Evolutionary conservation across 805 yeast genomes (phyloP).

Genomic region (Wickerhamiella sergipiensis): DNA sequence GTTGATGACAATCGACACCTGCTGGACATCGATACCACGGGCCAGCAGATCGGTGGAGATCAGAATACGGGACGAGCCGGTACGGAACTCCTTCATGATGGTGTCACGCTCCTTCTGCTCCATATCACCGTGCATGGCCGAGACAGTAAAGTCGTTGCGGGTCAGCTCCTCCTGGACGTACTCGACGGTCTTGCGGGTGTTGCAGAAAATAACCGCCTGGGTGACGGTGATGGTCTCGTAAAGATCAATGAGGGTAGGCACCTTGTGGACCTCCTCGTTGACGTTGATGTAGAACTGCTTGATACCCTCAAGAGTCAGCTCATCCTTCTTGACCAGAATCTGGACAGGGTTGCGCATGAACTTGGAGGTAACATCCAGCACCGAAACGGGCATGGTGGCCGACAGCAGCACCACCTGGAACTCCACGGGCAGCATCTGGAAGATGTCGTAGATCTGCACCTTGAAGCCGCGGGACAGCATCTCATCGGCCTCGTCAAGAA

Average conservation of each 20-base stretch:
- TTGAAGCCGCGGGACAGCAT: slow-evolving; percentile 86
- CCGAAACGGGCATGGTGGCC: slow-evolving; percentile 91
- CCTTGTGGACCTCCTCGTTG: slow-evolving; percentile 87
- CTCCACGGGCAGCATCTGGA: slow-evolving; percentile 71
- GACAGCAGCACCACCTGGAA: slow-evolving; percentile 91
- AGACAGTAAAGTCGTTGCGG: slow-evolving; percentile 76
- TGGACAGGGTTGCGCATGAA: slow-evolving; percentile 92
- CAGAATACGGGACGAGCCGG: slow-evolving; percentile 84
- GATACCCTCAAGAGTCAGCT: slow-evolving; percentile 88
- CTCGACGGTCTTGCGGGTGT: slow-evolving; percentile 89
- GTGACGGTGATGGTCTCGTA: slow-evolving; percentile 93
- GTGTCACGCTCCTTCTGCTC: slow-evolving; percentile 86
- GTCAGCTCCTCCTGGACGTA: slow-evolving; percentile 63
- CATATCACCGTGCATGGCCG: slow-evolving; percentile 94
- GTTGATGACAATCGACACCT: slow-evolving; percentile 87
- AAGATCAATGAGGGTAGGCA: slow-evolving; percentile 85
- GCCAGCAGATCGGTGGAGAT: slow-evolving; percentile 94
- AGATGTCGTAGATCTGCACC: slow-evolving; percentile 90
- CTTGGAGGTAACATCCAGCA: slow-evolving; percentile 76
- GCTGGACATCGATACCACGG: slow-evolving; percentile 96
- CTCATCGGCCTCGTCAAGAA: slow-evolving; percentile 98
- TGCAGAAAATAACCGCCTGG: slow-evolving; percentile 96
- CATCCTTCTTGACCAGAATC: slow-evolving; percentile 89
- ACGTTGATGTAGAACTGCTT: slow-evolving; percentile 85
- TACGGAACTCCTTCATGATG: slow-evolving; percentile 91